Conservation (phyloP, 2,329 filamentous ascomycete genomes). For the Fusarium sp. region DNA sequence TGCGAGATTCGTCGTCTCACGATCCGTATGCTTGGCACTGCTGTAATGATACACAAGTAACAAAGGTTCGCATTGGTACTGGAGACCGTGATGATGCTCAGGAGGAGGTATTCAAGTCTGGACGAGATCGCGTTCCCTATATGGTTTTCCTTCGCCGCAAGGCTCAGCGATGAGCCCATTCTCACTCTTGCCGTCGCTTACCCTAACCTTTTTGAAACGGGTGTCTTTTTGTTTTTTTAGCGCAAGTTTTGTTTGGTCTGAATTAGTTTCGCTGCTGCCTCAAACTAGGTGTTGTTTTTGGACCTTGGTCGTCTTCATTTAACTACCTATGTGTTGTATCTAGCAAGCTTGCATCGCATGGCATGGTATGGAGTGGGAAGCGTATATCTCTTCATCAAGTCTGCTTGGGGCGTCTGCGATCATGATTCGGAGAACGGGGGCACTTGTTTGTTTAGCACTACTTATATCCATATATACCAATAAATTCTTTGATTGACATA, state of each 20-base stretch:
- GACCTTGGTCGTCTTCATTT: background rate
- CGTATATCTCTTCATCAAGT: constrained; percentile 19
- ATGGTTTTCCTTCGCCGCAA: constrained; percentile 62
- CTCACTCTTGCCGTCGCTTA: background rate
- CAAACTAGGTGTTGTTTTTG: background rate
- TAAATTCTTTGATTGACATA: background rate
- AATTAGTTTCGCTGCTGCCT: background rate
- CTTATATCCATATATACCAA: constrained; percentile 21
- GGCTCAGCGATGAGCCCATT: constrained; percentile 36
- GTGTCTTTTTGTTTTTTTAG: constrained; percentile 15
- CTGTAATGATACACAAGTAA: constrained; percentile 62
- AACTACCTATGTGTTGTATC: constrained; percentile 18
- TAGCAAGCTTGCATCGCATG: constrained; percentile 32
- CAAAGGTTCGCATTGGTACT: constrained; percentile 58
- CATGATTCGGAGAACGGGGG: constrained; percentile 5
- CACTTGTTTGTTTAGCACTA: constrained; percentile 2
- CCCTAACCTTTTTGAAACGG: background rate
- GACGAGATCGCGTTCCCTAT: constrained; percentile 59
- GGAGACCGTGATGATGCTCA: constrained; percentile 53
- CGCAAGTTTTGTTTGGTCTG: constrained; percentile 6
- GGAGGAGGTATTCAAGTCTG: constrained; percentile 56
- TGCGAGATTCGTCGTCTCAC: constrained; percentile 67
- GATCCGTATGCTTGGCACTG: constrained; percentile 62
- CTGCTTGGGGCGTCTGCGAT: constrained; percentile 14
- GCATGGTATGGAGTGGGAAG: constrained; percentile 40